Percentiles rank a stretch among this genome's conserved stretches.
Conservation (phyloP, 495 filamentous ascomycete species). For the Aspergillus indologenus region DNA sequence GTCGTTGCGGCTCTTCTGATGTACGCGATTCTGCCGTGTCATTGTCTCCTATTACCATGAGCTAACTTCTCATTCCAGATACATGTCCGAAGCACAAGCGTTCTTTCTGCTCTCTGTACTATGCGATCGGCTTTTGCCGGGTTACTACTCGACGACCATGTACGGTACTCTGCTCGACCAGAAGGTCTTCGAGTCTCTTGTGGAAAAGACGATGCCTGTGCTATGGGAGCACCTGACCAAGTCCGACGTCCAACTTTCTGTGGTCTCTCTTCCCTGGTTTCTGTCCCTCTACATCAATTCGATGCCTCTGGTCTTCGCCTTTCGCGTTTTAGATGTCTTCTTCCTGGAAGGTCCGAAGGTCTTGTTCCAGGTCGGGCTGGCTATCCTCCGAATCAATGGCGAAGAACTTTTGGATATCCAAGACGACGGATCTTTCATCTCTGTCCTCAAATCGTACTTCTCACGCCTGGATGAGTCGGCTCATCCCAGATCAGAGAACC, state of each 20-base stretch:
- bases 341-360: constrained; percentile 98
- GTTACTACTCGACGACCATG: constrained; percentile 98
- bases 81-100: constrained; percentile 95
- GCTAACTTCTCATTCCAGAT: constrained; percentile 53
- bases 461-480: constrained; percentile 89
- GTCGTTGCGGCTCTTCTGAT: constrained; percentile 94
- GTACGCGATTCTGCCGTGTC: constrained; percentile 35
- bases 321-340: constrained; percentile 94
- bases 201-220: constrained; percentile 98
- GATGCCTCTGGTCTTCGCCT: constrained; percentile 96
- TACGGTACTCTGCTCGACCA: constrained; percentile 96
- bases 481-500: constrained; percentile 90
- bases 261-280: constrained; percentile 97
- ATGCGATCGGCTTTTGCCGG: constrained; percentile 88
- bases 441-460: constrained; percentile 92
- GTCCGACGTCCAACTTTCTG: constrained; percentile 95
- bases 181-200: constrained; percentile 91
- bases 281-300: constrained; percentile 98
- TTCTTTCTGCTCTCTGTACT: constrained; percentile 91
- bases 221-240: constrained; percentile 96
- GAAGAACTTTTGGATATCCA: constrained; percentile 94
- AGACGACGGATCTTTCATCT: constrained; percentile 96
- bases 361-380: constrained; percentile 91
- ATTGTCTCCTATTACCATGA: background rate
- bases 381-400: constrained; percentile 95